Evolutionary conservation across 257 asterid species (phyloP).

Genomic region (Galeopsis tetrahit): DNA sequence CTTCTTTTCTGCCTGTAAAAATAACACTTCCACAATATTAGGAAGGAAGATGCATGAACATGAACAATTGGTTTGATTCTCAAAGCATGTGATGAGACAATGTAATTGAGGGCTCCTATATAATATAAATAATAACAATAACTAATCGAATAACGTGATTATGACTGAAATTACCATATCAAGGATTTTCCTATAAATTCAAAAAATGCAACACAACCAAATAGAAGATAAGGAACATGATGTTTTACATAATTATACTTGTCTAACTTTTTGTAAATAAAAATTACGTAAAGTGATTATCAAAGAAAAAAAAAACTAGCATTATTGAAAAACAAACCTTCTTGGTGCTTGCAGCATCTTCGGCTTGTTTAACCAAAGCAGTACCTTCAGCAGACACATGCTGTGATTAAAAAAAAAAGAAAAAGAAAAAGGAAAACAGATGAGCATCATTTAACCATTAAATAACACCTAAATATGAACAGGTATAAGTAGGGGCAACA

Average conservation of each 20-base stretch:
- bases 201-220: slow-evolving; percentile 14
- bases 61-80: not conserved
- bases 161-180: slow-evolving; percentile 1
- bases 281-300: slow-evolving; percentile 14
- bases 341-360: slow-evolving; percentile 96
- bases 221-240: slow-evolving; percentile 3
- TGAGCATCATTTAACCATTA: slow-evolving; percentile 19
- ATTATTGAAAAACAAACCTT: slow-evolving; percentile 48
- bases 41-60: no score
- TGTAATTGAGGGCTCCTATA: not conserved
- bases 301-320: not conserved
- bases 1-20: slow-evolving; percentile 85
- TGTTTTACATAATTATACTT: slow-evolving; percentile 5
- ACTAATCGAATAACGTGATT: slow-evolving; percentile 13
- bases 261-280: not conserved
- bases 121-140: not conserved
- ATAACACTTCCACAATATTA: slow-evolving; percentile 32
- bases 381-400: slow-evolving; percentile 98
- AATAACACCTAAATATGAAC: slow-evolving; percentile 1
- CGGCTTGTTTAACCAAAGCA: slow-evolving; percentile 94
- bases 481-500: not conserved
- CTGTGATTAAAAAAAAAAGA: slow-evolving; percentile 55
- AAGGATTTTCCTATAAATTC: slow-evolving; percentile 7
- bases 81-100: not conserved
- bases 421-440: slow-evolving; percentile 2